phyloP scores from a whole-genome alignment of 176 grass and related monocot species.

The Pontederia crassipes region DNA sequence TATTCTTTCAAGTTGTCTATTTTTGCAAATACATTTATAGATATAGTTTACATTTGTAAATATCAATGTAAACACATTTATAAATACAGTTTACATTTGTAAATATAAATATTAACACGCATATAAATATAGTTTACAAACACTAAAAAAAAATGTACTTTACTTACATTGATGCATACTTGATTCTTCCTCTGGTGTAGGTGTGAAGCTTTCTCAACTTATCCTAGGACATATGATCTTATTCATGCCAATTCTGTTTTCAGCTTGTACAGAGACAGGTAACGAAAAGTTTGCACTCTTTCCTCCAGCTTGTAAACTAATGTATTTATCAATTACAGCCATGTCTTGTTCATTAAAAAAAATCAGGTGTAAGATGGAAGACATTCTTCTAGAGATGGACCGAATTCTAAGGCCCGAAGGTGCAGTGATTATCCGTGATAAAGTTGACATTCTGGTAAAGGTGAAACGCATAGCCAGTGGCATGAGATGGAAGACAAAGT shows the following conservation, averaged over 20 bases:
- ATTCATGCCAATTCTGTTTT: slow-evolving; percentile 72
- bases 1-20: no score
- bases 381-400: slow-evolving; percentile 93
- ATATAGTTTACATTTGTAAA: no score
- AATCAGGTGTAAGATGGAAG: slow-evolving; percentile 49
- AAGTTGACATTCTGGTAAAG: slow-evolving; percentile 62
- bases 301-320: slow-evolving; percentile 6
- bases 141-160: no score
- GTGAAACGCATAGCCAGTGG: slow-evolving; percentile 35
- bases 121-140: no score
- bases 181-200: slow-evolving; percentile 22
- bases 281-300: slow-evolving; percentile 10
- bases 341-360: background rate
- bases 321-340: background rate
- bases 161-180: no score
- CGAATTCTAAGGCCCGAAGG: slow-evolving; percentile 81
- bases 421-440: slow-evolving; percentile 56
- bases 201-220: slow-evolving; percentile 84
- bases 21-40: no score
- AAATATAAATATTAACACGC: no score
- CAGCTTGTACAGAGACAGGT: slow-evolving; percentile 75
- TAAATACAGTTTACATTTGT: slow-evolving; percentile 2
- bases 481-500: slow-evolving; percentile 83
- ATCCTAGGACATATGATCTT: slow-evolving; percentile 81
- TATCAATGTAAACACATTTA: background rate